Conservation (phyloP, 2,329 filamentous ascomycete species). For the Nemania sp. region DNA sequence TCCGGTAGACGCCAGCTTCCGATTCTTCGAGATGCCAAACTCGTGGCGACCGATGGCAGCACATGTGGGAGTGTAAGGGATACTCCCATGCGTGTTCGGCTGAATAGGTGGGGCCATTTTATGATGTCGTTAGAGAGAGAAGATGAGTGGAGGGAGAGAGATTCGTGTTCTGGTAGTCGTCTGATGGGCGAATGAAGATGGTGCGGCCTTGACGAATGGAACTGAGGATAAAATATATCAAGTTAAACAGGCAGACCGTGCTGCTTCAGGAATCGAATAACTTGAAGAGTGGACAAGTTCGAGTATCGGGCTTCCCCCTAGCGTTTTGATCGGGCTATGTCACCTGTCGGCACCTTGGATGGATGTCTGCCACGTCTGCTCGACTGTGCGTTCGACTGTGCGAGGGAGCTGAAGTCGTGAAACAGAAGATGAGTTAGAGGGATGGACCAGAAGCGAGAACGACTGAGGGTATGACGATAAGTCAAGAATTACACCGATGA, state of each 20-base stretch:
- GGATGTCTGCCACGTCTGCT: conserved; percentile 20
- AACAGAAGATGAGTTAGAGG: conserved; percentile 30
- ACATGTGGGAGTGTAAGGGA: conserved; percentile 55
- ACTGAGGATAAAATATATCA: conserved; percentile 32
- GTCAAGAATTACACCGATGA: conserved; percentile 44
- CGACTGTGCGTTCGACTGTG: conserved; percentile 20
- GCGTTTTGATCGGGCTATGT: conserved; percentile 27
- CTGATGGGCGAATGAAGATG: conserved; percentile 28
- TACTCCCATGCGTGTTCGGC: conserved; percentile 47
- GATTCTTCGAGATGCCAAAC: conserved; percentile 65
- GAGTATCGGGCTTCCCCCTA: conserved; percentile 23
- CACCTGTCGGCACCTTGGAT: conserved; percentile 26
- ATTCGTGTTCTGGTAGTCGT: no score
- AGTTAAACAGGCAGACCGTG: conserved; percentile 46
- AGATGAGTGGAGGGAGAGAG: background rate
- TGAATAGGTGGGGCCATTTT: conserved; percentile 58
- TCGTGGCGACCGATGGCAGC: conserved; percentile 63
- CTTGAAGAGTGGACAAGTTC: conserved; percentile 23
- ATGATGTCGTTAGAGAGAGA: conserved; percentile 13
- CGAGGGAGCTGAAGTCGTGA: conserved; percentile 30
- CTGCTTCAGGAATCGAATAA: conserved; percentile 52
- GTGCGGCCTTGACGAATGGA: conserved; percentile 45
- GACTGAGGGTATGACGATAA: conserved; percentile 38
- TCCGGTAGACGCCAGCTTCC: conserved; percentile 71
- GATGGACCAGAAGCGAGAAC: conserved; percentile 36